Percentiles rank a stretch among this genome's conserved stretches.
These are phyloP conservation scores for Furcasterigmium furcatum DNA, from an alignment of 2,329 filamentous ascomycete species.

Conservation along the genomic window DNA sequence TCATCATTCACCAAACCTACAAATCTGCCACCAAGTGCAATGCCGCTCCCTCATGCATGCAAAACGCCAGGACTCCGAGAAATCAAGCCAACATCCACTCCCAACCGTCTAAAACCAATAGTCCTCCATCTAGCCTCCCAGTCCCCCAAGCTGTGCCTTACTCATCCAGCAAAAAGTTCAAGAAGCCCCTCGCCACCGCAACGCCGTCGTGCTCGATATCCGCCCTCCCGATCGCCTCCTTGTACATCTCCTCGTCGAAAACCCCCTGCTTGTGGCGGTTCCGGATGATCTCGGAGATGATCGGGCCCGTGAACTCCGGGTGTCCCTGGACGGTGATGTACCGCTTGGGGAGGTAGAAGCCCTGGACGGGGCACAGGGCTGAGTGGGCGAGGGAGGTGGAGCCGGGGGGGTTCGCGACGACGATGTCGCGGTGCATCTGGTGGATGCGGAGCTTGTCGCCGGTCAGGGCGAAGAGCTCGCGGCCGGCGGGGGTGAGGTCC, in stretches of 20 bases:
- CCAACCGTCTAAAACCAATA: too few relatives aligned
- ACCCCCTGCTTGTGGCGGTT: conserved; percentile 63
- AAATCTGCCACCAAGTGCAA: too few relatives aligned
- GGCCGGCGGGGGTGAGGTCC: conserved; percentile 55
- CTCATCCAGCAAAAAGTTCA: conserved; percentile 69
- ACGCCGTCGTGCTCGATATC: conserved; percentile 74
- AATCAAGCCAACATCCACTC: too few relatives aligned
- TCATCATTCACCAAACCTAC: too few relatives aligned
- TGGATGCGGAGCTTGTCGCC: conserved; percentile 56
- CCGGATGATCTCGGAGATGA: conserved; percentile 66
- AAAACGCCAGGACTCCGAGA: too few relatives aligned
- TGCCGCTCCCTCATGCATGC: too few relatives aligned
- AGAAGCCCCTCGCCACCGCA: conserved; percentile 68
- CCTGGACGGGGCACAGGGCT: conserved; percentile 69
- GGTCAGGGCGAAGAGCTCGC: conserved; percentile 68
- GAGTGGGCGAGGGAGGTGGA: conserved; percentile 64
- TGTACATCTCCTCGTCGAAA: conserved; percentile 65
- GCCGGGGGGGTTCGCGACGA: conserved; percentile 59
- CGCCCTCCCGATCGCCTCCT: conserved; percentile 66
- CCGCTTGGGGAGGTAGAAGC: conserved; percentile 66
- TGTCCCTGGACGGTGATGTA: conserved; percentile 82
- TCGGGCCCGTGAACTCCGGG: conserved; percentile 74
- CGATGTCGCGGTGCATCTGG: conserved; percentile 84
- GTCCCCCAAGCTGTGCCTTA: too few relatives aligned
- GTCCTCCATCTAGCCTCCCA: too few relatives aligned